Base-by-base conservation (phyloP, 2,329 filamentous ascomycete species). In the Penicillium capsulatum region DNA sequence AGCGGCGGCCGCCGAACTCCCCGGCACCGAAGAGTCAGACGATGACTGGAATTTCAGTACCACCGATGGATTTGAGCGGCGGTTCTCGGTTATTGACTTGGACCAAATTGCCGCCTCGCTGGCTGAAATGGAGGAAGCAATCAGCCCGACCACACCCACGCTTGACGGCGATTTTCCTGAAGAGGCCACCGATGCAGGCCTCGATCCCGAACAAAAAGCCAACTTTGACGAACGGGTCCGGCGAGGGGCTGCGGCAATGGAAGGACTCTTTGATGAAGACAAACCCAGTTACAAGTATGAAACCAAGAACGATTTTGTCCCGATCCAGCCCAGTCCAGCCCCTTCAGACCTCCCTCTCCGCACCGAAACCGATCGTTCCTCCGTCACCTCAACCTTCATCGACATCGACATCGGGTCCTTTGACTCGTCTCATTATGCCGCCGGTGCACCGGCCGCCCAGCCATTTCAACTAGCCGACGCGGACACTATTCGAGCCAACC, bases 41-140 rank as follows among this genome's bases (percentile, higher is more conserved):
- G 74, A 77, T 28, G 76, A 79, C 45, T 83, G 79, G 79, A 81
- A 79, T 41, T 83, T 83, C 55, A 81, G 77, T 50, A 80, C 77
- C 4, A 80, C 77, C 2, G 76, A 77, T 47, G 73, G 76, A 10
- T 81, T 81, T 48, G 75, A 81, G 45, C 65, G 69, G 40, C 57
- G 71, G 22, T 70, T 72, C 34, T 73, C 71, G 2, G 64, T 71
- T 29, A 65, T 73, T 32, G 62, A 69, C 44, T 47, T 70, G 7
- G 64, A 72, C 46, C 63, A 72, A 42, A 59, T 74, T 26, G 61
- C 63, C 10, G 71, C 73, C 35, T 71, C 71, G 1, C 61, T 74
- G 34, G 65, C 67, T 11, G 63, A 66, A 31, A 52, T 69, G 37
- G 64, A 72, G 55, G 53, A 68, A 54, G 58, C 68, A 36, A 46